Evolutionary conservation across 345 rosid genomes (phyloP).

Genomic region (Psidium friedrichsthalianum): DNA sequence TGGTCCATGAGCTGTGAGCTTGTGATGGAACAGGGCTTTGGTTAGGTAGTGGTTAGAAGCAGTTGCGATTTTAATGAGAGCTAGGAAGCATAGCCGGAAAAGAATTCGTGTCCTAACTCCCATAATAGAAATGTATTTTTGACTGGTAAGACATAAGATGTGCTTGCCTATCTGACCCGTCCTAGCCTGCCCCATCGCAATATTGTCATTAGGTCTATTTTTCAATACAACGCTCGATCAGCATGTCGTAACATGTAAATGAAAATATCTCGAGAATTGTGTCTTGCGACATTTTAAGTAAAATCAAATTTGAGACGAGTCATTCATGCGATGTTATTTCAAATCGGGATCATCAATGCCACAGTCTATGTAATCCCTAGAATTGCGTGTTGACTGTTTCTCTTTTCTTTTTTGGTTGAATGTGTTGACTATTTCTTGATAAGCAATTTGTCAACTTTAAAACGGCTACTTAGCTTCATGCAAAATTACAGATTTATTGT

Average conservation of each 20-base stretch:
- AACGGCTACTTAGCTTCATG: background rate
- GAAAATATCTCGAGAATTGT: background rate
- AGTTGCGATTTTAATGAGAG: background rate
- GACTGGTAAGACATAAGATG: too few relatives aligned
- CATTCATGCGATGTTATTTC: too few relatives aligned
- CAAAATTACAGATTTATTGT: background rate
- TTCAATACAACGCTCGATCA: fast-evolving
- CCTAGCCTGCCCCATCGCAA: background rate
- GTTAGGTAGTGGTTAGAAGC: background rate
- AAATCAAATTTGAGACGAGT: too few relatives aligned
- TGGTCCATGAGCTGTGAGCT: background rate
- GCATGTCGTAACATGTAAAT: fast-evolving
- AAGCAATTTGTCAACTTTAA: background rate
- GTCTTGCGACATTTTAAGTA: background rate
- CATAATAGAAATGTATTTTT: background rate
- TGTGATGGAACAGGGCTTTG: background rate
- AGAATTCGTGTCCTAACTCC: background rate
- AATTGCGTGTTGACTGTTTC: background rate
- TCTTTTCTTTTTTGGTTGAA: too few relatives aligned
- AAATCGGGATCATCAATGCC: too few relatives aligned
- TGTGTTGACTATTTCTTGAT: background rate
- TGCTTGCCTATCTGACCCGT: too few relatives aligned
- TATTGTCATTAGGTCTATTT: fast-evolving
- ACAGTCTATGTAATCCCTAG: too few relatives aligned
- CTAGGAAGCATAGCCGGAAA: background rate